Base-by-base conservation (phyloP, 139 green algal genomes). In the Closterium sp. region DNA sequence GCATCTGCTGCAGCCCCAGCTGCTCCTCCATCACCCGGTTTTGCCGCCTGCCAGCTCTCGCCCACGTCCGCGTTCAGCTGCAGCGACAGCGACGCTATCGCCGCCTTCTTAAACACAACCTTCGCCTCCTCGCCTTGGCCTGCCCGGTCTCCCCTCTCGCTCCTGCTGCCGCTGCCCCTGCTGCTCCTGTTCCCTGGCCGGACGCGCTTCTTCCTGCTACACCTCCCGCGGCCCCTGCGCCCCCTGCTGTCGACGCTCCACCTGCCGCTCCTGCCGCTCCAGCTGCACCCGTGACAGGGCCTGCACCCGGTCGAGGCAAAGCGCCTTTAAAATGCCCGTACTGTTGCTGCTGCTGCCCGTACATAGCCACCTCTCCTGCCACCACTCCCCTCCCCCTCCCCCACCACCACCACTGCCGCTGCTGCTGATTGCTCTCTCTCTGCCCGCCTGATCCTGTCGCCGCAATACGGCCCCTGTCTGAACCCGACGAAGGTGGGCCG, bases 21-120 rank as follows among this genome's bases (percentile, higher is more conserved):
- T 85, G 91, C 64, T 33, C 35, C 33, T 93, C 91, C 88, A 92
- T n/a, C 10, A 90, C n/a, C 25, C 84, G 88, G 9, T 25, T n/a
- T 38, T 23, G 38, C 36, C 25, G 35, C 69, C 34, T 88, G 88
- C 21, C 9, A 32, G 32, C 30, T 43, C n/a, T 30, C 28, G 10
- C 31, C 34, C 69, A 94, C 34, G 84, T 94, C 90, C 28, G n/a
- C 33, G 31, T 93, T 32, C 32, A 93, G 33, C 32, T 33, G 35
- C 33, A 89, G 87, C 31, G 81, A 33, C 81, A 92, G 85, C 19
- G 81, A 28, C 21, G 21, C 83, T n/a, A 92, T 32, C 9, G 89
- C 43, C 19, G 87, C 92, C 30, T 34, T 55, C 23, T 9, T 88
- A 25, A 93, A 87, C 31, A 87, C 33, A 3, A 83, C 81, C 85